Base-by-base conservation (phyloP, 257 asterid genomes). In the Lithospermum erythrorhizon region DNA sequence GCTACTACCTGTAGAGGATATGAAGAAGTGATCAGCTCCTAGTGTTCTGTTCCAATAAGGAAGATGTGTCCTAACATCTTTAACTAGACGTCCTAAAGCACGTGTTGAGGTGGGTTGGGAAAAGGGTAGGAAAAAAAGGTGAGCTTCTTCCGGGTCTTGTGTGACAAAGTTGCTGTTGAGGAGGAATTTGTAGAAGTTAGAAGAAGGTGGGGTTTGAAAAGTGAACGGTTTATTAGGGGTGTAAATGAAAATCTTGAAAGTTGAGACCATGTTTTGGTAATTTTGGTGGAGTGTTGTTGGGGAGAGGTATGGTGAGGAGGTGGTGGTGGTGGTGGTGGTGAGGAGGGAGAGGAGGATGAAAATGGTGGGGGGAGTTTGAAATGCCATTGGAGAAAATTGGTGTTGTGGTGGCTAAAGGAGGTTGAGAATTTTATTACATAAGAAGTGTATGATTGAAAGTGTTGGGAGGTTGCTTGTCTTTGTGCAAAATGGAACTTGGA, bases 1-100 rank as follows among this genome's bases (percentile, higher is more conserved):
- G 27, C 3, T 24, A 4, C 2, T 24, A 24, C 27, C 98, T 21
- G 75, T 37, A 4, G 87, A 81, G 0, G 95, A 84, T 4, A 82
- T 0, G 32, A 82, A 86, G 78, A 93, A 84, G 53, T 93, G 95
- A 66, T 93, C 98, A 48, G 97, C 95, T 16, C 98, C 97, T n/a
- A 93, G 86, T 17, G 95, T 81, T 6, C 90, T 87, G 30, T 93
- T 83, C 98, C 98, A 93, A 69, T 68, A 86, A 41, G 95, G 89
- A 53, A 52, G 61, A 23, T n/a, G 58, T 55, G 37, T 68, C 48
- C 97, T 65, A 61, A 93, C 70, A 20, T 88, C 77, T 52, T 75
- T 73, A 25, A 93, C 73, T 1, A 84, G 66, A 30, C 95, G 97
- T 53, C 75, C 79, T 53, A 79, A 19, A 14, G 95, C 67, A 72